Evolutionary conservation across 1,284 basidiomycete genomes (phyloP), one percentile per base, ranked within the genome.

Genomic region (Amylostereum areolatum): DNA sequence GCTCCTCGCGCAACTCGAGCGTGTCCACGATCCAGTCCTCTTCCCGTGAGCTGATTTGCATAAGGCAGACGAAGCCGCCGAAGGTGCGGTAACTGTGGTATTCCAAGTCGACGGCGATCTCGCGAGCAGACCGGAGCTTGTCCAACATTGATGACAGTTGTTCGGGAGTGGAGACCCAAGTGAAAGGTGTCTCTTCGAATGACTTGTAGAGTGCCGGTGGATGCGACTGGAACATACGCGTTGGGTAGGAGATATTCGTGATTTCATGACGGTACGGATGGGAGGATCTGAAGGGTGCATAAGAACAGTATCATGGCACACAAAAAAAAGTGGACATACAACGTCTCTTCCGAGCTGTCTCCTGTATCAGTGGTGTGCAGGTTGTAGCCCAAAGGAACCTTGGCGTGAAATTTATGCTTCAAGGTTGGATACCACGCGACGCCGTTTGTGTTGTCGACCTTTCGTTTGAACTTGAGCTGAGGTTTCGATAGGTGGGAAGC

Each of bases 21-120:
- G 89, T 75, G 63, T 98, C 96, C 24, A 99, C 76, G 27, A 98
- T 78, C 72, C 83, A 98, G 65, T 97, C 95, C 53, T 82, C 78
- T 29, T 84, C 78, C 42, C 93, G 73, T 2, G 91, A 93, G 57
- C 89, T 93, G 57, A 96, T 78, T 66, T 97, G 96, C 83, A 98
- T 95, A 51, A 99, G 70, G 60, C 94, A 97, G 9, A 96, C 78
- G 59, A 98, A 90, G 0, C 97, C 96, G 24, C 72, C 70, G 66
- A 89, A 98, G 3, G 85, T 84, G 43, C 93, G 78, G 60, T 86
- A 89, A 56, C 80, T 85, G 71, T 98, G 94, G 62, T 97, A 89
- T 66, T 99, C 96, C 42, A 99, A 73, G 66, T 99, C 96, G 35
- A 99, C 77, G 1, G 96, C 96, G 47, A 99, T 84, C 66, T 97